Base-by-base conservation (phyloP, 1,284 basidiomycete species). In the Schizophyllum amplum region DNA sequence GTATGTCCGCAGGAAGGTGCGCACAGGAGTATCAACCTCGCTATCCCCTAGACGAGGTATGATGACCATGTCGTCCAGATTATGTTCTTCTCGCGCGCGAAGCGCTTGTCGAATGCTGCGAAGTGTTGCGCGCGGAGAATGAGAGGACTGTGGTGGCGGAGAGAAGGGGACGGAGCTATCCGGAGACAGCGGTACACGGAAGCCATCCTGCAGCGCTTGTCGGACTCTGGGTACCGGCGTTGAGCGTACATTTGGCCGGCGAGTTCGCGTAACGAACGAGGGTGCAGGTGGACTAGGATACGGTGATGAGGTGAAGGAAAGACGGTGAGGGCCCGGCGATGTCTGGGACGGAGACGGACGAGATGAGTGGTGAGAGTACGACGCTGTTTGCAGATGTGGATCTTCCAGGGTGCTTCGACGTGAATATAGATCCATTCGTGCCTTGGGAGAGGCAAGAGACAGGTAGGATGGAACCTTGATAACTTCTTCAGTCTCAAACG, bases 401-500 rank as follows among this genome's bases (percentile, higher is more conserved):
- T 17, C 17, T 42, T 17, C 33, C 7, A 17, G 33, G 33, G 33
- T 42, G 33, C 33, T 42, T 42, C 33, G 3, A 17, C 33, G 33
- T 3, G 33, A 42, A 17, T 42, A 42, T 17, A 42, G 17, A 42
- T 42, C 33, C 33, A 42, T 42, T 42, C 33, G 48, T 11, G 48
- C 48, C 48, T 50, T 21, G 15, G 48, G 21, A 50, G 21, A 24
- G 24, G 48, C 48, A 21, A 22, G 48, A 15, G 48, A 50, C 48
- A 11, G 48, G 13, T 21, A 25, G 13, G 68, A 67, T 2, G 88
- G 87, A 50, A 90, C 77, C 55, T 77, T 78, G 26, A 93, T 68
- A 23, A 87, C 78, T 61, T 90, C 82, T 61, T 88, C 83, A 3
- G 78, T 79, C 63, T 90, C 86, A 62, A 92, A 93, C 0, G 89